These are phyloP conservation scores for Actinomortierella ambigua DNA, from an alignment of 371 early-diverging fungal species.

Conservation along the genomic window DNA sequence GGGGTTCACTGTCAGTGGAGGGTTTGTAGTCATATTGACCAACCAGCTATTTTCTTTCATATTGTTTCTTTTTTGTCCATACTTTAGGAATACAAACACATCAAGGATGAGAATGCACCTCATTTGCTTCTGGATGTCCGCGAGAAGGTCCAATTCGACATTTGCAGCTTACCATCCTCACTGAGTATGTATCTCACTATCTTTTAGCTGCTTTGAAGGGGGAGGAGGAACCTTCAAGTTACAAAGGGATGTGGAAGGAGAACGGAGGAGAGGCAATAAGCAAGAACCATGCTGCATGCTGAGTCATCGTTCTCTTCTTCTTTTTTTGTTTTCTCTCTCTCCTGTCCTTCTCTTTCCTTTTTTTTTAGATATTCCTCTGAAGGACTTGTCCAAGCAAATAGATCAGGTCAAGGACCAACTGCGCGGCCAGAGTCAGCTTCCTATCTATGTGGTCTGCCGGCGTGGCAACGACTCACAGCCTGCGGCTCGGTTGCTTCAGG, in stretches of 20 bases:
- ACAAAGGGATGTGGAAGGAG: too few relatives aligned
- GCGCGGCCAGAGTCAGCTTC: conserved; percentile 48
- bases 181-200: conserved; percentile 30
- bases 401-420: conserved; percentile 21
- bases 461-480: conserved; percentile 91
- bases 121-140: conserved; percentile 92
- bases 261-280: too few relatives aligned
- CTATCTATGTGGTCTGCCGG: conserved; percentile 87
- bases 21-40: background rate
- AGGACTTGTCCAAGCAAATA: conserved; percentile 19
- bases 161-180: conserved; percentile 73
- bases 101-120: conserved; percentile 39
- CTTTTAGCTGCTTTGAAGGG: background rate
- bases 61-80: background rate
- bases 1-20: background rate
- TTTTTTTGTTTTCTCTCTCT: background rate
- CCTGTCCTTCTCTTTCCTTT: too few relatives aligned
- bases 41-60: background rate
- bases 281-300: background rate
- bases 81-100: conserved; percentile 48
- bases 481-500: conserved; percentile 73
- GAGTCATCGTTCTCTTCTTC: background rate
- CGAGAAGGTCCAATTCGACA: conserved; percentile 79
- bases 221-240: too few relatives aligned
- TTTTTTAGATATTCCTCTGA: conserved; percentile 26